Conservation (phyloP, 2,329 filamentous ascomycete species). For the Kalaharituber pfeilii region DNA sequence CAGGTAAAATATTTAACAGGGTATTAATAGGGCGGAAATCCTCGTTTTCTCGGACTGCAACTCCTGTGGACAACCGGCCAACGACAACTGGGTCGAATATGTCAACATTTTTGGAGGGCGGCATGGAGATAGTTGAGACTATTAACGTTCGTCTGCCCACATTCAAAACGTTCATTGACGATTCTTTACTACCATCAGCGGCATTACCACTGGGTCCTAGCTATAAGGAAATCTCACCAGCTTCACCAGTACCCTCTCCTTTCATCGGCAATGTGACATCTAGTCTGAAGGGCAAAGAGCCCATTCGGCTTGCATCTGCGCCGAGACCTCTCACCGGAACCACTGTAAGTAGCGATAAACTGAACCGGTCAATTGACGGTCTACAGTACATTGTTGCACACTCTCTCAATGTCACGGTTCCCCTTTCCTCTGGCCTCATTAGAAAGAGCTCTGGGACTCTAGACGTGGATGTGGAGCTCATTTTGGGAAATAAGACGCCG, state of each 20-base stretch:
- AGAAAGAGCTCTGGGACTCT: conserved; percentile 10
- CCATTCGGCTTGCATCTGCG: background rate
- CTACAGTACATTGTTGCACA: conserved; percentile 16
- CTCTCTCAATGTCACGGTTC: conserved; percentile 14
- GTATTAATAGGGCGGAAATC: background rate
- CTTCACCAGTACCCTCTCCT: background rate
- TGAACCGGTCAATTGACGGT: background rate
- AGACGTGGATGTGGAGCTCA: conserved; percentile 13
- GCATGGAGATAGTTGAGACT: conserved; percentile 10
- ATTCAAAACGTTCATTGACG: conserved; percentile 16
- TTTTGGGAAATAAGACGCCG: conserved; percentile 17
- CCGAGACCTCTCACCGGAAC: conserved; percentile 4
- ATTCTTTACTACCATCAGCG: conserved; percentile 14
- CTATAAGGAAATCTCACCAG: background rate
- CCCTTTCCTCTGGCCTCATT: conserved; percentile 7
- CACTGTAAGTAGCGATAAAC: conserved; percentile 4
- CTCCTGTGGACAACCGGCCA: background rate
- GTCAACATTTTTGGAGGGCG: background rate
- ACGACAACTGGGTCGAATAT: background rate
- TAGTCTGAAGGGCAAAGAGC: conserved; percentile 11
- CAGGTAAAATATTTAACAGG: background rate
- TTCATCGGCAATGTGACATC: background rate
- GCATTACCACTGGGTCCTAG: conserved; percentile 13
- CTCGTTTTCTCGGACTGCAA: background rate
- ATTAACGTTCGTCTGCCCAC: conserved; percentile 13